These are phyloP conservation scores for Bocquillonia castaneifolia DNA, from an alignment of 441 rosid genomes.

Conservation along the genomic window DNA sequence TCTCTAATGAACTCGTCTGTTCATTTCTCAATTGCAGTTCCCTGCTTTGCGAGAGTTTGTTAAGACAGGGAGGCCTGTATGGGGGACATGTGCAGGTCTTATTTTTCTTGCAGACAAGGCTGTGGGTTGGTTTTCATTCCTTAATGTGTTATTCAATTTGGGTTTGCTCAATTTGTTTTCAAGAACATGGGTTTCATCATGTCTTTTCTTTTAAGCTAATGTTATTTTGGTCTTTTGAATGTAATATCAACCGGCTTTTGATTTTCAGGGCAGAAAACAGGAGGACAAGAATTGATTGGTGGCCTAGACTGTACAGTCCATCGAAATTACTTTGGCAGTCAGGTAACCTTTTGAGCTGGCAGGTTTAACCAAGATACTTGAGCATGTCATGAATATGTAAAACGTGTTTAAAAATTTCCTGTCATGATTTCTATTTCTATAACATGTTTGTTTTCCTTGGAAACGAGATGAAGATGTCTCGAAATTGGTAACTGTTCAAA, in stretches of 20 bases:
- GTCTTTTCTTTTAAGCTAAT: not conserved
- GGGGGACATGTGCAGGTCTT: slow-evolving; percentile 98
- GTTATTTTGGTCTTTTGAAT: not conserved
- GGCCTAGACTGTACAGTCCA: slow-evolving; percentile 85
- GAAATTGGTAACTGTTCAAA: not conserved
- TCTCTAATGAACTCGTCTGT: slow-evolving; percentile 3
- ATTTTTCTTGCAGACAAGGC: slow-evolving; percentile 88
- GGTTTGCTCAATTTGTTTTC: not conserved
- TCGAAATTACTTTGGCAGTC: slow-evolving; percentile 89
- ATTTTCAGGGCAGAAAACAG: slow-evolving; percentile 75
- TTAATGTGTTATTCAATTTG: too few relatives aligned
- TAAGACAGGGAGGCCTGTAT: slow-evolving; percentile 80
- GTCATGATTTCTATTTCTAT: not conserved
- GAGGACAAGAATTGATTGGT: slow-evolving; percentile 87
- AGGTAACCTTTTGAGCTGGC: slow-evolving; percentile 37
- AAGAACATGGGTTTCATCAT: not conserved
- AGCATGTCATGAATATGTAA: not conserved
- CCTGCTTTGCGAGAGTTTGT: slow-evolving; percentile 85
- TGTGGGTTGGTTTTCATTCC: slow-evolving; percentile 60
- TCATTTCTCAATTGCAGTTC: slow-evolving; percentile 43
- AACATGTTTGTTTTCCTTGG: not conserved
- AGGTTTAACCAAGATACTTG: not conserved
- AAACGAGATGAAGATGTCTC: not conserved
- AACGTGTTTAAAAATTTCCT: not conserved
- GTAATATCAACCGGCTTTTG: not conserved